phyloP scores from a whole-genome alignment of 1,284 basidiomycete species.

The Somion occarium region DNA sequence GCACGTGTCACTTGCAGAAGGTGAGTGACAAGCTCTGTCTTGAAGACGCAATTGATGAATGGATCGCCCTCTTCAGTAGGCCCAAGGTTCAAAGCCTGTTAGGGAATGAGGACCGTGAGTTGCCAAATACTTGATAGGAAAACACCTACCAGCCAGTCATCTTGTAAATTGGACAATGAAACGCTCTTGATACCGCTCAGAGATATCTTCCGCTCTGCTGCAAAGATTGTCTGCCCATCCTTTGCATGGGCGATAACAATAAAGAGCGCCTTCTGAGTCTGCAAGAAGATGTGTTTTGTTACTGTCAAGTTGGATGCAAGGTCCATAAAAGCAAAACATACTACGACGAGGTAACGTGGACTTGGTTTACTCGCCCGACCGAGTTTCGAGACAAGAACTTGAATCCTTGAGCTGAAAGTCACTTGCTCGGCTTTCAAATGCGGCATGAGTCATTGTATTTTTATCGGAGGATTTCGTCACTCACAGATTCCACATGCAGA shows the following conservation, averaged over 20 bases:
- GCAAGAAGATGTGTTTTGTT: neutral
- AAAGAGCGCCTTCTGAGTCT: constrained; percentile 91
- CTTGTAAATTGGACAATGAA: constrained; percentile 83
- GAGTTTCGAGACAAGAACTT: constrained; percentile 85
- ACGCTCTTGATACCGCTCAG: constrained; percentile 85
- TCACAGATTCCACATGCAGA: constrained; percentile 74
- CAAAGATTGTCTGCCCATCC: constrained; percentile 59
- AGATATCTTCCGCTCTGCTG: constrained; percentile 86
- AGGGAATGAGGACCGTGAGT: neutral
- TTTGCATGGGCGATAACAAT: constrained; percentile 72
- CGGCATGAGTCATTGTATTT: constrained; percentile 7
- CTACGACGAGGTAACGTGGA: constrained; percentile 88
- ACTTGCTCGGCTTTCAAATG: constrained; percentile 61
- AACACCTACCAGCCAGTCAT: constrained; percentile 86
- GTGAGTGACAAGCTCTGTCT: constrained; percentile 90
- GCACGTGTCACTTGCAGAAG: constrained; percentile 81
- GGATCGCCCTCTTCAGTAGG: constrained; percentile 94
- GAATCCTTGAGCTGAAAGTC: constrained; percentile 81
- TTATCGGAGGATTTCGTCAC: constrained; percentile 23
- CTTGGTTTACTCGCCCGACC: constrained; percentile 88
- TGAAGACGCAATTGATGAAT: constrained; percentile 88
- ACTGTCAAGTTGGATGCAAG: neutral
- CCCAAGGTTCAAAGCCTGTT: constrained; percentile 67
- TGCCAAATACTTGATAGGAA: neutral
- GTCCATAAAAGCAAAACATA: constrained; percentile 43